phyloP scores from a whole-genome alignment of 495 filamentous ascomycete genomes.

The Lasiosphaeria ovina region DNA sequence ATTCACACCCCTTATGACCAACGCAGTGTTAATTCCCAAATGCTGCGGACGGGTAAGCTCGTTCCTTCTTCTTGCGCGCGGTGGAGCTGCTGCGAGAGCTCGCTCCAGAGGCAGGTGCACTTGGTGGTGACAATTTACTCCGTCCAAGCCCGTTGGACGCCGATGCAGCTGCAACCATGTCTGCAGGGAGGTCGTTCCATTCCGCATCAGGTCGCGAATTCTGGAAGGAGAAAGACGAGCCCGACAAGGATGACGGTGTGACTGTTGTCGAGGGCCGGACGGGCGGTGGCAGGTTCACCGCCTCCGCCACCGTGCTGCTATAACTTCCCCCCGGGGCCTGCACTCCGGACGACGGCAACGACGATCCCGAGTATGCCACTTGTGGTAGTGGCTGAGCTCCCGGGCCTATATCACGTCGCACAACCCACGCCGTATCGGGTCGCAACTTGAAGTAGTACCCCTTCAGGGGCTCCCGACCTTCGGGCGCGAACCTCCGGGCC shows the following conservation, averaged over 20 bases:
- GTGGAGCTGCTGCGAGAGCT: slow-evolving; percentile 49
- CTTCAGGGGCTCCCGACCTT: slow-evolving; percentile 51
- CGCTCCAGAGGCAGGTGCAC: slow-evolving; percentile 34
- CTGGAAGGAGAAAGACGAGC: slow-evolving; percentile 47
- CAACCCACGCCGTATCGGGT: slow-evolving; percentile 75
- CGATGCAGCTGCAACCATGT: slow-evolving; percentile 39
- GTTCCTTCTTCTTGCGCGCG: slow-evolving; percentile 47
- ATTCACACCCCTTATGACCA: not conserved
- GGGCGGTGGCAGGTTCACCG: slow-evolving; percentile 28
- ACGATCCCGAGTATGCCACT: not conserved
- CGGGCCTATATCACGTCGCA: slow-evolving; percentile 47
- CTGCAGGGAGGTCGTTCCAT: slow-evolving; percentile 56
- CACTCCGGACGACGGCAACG: not conserved
- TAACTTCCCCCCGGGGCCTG: not conserved
- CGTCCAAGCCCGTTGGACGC: slow-evolving; percentile 1
- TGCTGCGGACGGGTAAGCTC: slow-evolving; percentile 52
- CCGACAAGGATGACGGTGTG: slow-evolving; percentile 17
- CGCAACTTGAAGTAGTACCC: slow-evolving; percentile 85
- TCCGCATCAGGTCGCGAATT: slow-evolving; percentile 51
- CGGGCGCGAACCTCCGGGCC: slow-evolving; percentile 68
- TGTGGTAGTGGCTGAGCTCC: not conserved
- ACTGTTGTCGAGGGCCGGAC: slow-evolving; percentile 1
- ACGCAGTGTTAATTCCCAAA: slow-evolving; percentile 37
- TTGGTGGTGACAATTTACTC: slow-evolving; percentile 6
- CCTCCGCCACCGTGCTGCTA: slow-evolving; percentile 25